Conservation (phyloP, 1,284 basidiomycete genomes). For the Erythrobasidium hasegawianum region DNA sequence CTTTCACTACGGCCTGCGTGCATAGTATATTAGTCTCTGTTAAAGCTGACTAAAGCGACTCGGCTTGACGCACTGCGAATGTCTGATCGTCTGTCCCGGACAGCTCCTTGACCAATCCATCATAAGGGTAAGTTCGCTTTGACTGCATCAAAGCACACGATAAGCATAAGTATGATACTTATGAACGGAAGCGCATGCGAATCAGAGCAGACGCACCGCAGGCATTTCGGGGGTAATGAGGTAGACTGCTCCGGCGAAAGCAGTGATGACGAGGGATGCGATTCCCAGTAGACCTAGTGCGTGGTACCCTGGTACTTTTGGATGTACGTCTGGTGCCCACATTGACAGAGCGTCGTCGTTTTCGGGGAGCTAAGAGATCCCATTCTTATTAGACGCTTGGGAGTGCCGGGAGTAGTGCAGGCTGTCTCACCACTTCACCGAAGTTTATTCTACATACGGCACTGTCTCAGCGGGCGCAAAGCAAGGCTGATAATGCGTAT, state of each 20-base stretch:
- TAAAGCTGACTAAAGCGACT: not conserved
- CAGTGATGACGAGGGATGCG: constrained; percentile 38
- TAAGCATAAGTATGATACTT: not conserved
- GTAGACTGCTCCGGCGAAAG: constrained; percentile 39
- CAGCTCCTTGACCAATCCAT: constrained; percentile 42
- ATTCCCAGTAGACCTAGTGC: constrained; percentile 41
- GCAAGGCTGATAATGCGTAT: too few species aligned
- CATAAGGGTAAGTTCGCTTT: constrained; percentile 42
- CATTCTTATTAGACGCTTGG: too few species aligned
- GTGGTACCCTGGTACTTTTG: constrained; percentile 40
- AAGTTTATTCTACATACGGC: constrained; percentile 37
- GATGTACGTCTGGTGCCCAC: constrained; percentile 46
- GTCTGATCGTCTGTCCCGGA: constrained; percentile 40
- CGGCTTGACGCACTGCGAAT: constrained; percentile 34
- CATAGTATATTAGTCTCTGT: not conserved
- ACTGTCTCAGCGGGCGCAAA: not conserved
- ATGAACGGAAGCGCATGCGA: too few species aligned
- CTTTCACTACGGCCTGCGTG: not conserved
- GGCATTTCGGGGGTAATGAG: constrained; percentile 35
- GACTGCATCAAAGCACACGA: constrained; percentile 19
- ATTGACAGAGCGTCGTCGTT: constrained; percentile 45
- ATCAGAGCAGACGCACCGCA: constrained; percentile 37
- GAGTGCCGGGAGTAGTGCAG: not conserved
- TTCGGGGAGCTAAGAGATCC: constrained; percentile 41
- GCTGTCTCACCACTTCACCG: constrained; percentile 40